Conservation (phyloP, 257 asterid species). For the Oldenlandia corymbosa region DNA sequence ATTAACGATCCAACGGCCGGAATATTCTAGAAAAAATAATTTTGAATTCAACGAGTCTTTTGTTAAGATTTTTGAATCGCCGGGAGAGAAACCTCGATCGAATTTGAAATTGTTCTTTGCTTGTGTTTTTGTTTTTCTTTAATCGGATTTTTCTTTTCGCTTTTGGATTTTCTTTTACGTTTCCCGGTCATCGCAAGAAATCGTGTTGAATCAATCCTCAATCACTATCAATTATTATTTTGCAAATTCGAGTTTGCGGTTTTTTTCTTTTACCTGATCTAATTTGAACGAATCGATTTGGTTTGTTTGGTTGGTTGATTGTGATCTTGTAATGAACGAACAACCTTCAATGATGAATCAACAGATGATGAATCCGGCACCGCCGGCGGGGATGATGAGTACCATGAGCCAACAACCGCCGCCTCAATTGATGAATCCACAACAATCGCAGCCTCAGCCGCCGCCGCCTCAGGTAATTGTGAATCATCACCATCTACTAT, state of each 20-base stretch:
- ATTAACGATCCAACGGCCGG: too few species aligned
- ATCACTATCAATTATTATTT: too few species aligned
- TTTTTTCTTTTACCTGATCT: not conserved
- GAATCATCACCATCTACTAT: not conserved
- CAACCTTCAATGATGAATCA: conserved; percentile 47
- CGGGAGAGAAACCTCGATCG: too few species aligned
- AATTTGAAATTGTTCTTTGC: too few species aligned
- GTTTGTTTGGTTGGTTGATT: not conserved
- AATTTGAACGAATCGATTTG: not conserved
- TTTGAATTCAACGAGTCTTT: too few species aligned
- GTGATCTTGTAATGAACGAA: conserved; percentile 45
- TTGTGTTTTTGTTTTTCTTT: too few species aligned
- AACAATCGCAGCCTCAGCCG: conserved; percentile 17
- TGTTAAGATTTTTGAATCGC: too few species aligned
- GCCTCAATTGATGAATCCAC: conserved; percentile 20
- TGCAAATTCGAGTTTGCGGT: not conserved
- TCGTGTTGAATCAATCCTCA: not conserved
- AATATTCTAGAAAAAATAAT: too few species aligned
- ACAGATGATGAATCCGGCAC: conserved; percentile 26
- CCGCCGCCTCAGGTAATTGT: conserved; percentile 23
- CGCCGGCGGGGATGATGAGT: conserved; percentile 17
- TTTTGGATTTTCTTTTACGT: too few species aligned
- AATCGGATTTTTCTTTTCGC: not conserved
- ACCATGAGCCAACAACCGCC: conserved; percentile 8
- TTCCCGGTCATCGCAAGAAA: not conserved